phyloP scores from a whole-genome alignment of 1,284 basidiomycete species.

The Irpex sp. region DNA sequence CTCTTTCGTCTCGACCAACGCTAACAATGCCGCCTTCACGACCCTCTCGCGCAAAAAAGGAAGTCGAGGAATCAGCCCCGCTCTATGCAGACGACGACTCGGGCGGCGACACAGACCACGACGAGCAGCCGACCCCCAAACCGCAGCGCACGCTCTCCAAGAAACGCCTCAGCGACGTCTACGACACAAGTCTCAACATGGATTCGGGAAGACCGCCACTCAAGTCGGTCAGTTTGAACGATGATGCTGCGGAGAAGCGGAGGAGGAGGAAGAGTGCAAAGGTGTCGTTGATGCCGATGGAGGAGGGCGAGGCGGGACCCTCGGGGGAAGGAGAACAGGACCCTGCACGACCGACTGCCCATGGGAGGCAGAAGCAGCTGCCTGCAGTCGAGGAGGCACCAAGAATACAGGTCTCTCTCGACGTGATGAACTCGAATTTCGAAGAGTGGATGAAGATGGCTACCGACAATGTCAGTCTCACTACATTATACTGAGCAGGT shows the following conservation, averaged over 20 bases:
- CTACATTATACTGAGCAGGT: not conserved
- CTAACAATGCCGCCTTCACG: constrained; percentile 34
- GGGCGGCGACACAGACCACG: constrained; percentile 34
- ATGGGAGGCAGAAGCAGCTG: constrained; percentile 67
- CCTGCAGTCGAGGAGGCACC: constrained; percentile 69
- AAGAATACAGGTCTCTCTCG: constrained; percentile 69
- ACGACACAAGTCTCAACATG: constrained; percentile 59
- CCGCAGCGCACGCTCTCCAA: constrained; percentile 38
- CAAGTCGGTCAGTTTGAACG: constrained; percentile 77
- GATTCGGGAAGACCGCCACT: constrained; percentile 57
- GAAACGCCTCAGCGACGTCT: constrained; percentile 72
- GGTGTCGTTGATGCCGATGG: constrained; percentile 39
- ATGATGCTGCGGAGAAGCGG: constrained; percentile 84
- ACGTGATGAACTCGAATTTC: constrained; percentile 90
- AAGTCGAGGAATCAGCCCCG: constrained; percentile 18
- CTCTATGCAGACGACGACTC: constrained; percentile 33
- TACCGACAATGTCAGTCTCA: constrained; percentile 89
- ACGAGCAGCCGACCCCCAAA: constrained; percentile 30
- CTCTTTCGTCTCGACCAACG: constrained; percentile 19
- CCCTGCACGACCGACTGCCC: constrained; percentile 43
- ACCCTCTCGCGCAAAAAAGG: constrained; percentile 22
- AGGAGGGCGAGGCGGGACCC: constrained; percentile 61
- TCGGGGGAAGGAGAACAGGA: constrained; percentile 53
- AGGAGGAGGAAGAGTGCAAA: constrained; percentile 80
- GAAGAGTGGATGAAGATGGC: constrained; percentile 99